Percentiles rank a stretch among this genome's conserved stretches.
These are phyloP conservation scores for Tylopilus intermedius DNA, from an alignment of 768 basidiomycete species.

Conservation along the genomic window DNA sequence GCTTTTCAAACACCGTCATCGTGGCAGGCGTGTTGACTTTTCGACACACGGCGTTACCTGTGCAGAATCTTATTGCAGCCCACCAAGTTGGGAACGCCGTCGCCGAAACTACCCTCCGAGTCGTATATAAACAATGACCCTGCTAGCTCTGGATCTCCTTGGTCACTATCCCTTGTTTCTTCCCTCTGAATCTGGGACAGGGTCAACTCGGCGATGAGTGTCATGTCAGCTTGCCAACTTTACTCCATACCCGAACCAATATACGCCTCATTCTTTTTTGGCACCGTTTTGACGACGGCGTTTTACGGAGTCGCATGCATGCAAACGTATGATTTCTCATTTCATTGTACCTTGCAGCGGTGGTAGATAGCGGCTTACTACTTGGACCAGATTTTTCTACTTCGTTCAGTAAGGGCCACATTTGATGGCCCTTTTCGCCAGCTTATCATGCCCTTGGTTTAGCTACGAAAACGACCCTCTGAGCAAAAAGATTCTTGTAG, in stretches of 20 bases:
- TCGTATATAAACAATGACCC: no score
- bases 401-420: not conserved
- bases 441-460: not conserved
- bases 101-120: no score
- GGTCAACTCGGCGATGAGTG: no score
- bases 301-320: slow-evolving; percentile 7
- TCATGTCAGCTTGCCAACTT: not conserved
- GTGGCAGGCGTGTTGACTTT: no score
- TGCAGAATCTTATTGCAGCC: no score
- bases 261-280: not conserved
- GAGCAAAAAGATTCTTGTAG: not conserved
- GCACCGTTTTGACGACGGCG: not conserved
- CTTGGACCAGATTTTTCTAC: slow-evolving; percentile 5
- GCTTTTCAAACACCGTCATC: no score
- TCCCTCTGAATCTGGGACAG: no score
- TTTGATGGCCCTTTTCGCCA: not conserved
- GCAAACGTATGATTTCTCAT: slow-evolving; percentile 1
- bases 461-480: slow-evolving; percentile 7
- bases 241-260: not conserved
- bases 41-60: no score
- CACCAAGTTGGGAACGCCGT: no score
- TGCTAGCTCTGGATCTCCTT: no score
- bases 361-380: no score
- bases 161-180: no score
- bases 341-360: not conserved